Evolutionary conservation across 1,139 yeast genomes (phyloP).

Genomic region (Geotrichum phurueaensis): DNA sequence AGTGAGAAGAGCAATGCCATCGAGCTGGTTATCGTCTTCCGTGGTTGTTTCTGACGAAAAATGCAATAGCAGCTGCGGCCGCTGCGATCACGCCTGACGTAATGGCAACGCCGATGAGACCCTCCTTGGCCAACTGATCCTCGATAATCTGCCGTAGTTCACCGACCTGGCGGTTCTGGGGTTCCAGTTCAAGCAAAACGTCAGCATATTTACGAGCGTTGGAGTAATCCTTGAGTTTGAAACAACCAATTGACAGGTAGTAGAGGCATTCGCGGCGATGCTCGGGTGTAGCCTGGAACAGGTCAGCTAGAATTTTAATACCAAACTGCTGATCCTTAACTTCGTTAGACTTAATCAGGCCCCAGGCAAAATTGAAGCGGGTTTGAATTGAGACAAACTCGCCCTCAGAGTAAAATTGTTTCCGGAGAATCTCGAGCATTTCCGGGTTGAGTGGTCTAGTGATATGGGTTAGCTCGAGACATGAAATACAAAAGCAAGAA

Average conservation of each 20-base stretch:
- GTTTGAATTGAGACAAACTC: conserved; percentile 78
- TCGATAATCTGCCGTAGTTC: conserved; percentile 71
- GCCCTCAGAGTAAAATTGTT: conserved; percentile 76
- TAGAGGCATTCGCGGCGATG: conserved; percentile 87
- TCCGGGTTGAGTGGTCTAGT: conserved; percentile 61
- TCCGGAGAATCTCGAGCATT: conserved; percentile 66
- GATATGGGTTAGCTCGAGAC: conserved; percentile 28
- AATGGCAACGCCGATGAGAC: conserved; percentile 79
- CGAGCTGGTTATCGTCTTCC: background rate
- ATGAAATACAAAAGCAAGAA: background rate
- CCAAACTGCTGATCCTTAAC: conserved; percentile 70
- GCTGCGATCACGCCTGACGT: conserved; percentile 81
- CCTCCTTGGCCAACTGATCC: conserved; percentile 78
- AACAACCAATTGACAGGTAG: conserved; percentile 82
- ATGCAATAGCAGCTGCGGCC: conserved; percentile 66
- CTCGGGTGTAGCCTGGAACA: conserved; percentile 67
- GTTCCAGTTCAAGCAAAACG: conserved; percentile 68
- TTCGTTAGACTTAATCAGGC: conserved; percentile 64
- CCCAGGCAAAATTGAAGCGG: conserved; percentile 95
- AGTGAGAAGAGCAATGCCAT: background rate
- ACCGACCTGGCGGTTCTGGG: conserved; percentile 72
- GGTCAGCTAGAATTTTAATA: conserved; percentile 56
- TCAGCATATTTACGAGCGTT: conserved; percentile 85
- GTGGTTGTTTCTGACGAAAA: conserved; percentile 41
- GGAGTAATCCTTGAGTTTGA: conserved; percentile 78